A percentile compares a stretch with the other conserved stretches of the same genome.
Evolutionary conservation across 495 filamentous ascomycete genomes (phyloP).

Genomic region (Aspergillus ellipticus): DNA sequence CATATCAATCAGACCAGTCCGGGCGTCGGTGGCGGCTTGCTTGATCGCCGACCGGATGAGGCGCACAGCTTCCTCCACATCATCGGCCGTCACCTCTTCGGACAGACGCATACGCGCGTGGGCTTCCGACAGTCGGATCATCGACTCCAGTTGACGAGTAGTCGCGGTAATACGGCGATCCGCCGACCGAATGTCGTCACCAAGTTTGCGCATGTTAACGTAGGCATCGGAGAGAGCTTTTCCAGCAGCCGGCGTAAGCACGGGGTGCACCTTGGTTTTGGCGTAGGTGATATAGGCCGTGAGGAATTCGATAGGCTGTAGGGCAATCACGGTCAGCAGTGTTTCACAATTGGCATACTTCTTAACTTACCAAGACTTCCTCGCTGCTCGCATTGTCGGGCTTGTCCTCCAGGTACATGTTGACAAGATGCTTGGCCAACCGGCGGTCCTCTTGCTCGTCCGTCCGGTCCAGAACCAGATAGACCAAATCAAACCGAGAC

Average conservation of each 20-base stretch:
- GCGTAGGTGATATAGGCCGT: slow-evolving; percentile 98
- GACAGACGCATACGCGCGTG: slow-evolving; percentile 96
- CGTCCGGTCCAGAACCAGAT: slow-evolving; percentile 88
- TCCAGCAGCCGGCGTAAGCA: slow-evolving; percentile 70
- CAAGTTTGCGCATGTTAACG: slow-evolving; percentile 92
- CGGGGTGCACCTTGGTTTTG: slow-evolving; percentile 78
- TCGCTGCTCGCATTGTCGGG: slow-evolving; percentile 74
- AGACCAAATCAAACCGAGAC: slow-evolving; percentile 94
- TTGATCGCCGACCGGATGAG: slow-evolving; percentile 94
- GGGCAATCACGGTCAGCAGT: slow-evolving; percentile 12
- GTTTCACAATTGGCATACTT: background rate
- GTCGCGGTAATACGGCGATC: slow-evolving; percentile 98
- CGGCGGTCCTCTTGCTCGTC: slow-evolving; percentile 86
- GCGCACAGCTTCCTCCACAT: slow-evolving; percentile 88
- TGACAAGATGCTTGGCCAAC: slow-evolving; percentile 85
- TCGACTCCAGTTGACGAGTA: slow-evolving; percentile 90
- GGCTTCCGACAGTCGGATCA: slow-evolving; percentile 94
- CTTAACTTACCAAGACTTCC: slow-evolving; percentile 72
- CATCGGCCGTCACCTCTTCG: slow-evolving; percentile 65
- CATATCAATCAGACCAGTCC: slow-evolving; percentile 97
- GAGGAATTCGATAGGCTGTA: slow-evolving; percentile 85
- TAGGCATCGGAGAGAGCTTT: slow-evolving; percentile 80
- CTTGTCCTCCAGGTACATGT: slow-evolving; percentile 95
- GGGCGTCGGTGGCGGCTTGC: slow-evolving; percentile 85
- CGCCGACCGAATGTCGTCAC: slow-evolving; percentile 86